A percentile compares a stretch with the other conserved stretches of the same genome.
Conservation (phyloP, 345 rosid species). For the Sonneratia caseolaris region DNA sequence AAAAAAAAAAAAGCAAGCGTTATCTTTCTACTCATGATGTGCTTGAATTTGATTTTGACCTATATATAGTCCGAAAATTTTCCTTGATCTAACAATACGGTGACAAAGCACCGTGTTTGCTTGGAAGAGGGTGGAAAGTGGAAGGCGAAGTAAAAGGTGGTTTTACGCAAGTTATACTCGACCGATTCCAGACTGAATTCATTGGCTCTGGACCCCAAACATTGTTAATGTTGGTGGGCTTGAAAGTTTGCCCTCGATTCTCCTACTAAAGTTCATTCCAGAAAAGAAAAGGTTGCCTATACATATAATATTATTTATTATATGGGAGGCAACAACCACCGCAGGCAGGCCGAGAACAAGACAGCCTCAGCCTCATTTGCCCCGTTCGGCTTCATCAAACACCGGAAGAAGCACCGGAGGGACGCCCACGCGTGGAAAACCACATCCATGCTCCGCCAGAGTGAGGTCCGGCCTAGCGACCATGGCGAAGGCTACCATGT, state of each 20-base stretch:
- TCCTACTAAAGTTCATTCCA: background rate
- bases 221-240: conserved; percentile 3
- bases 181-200: too few relatives aligned
- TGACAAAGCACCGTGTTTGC: too few relatives aligned
- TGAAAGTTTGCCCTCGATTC: background rate
- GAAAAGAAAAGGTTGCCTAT: background rate
- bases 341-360: background rate
- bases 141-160: too few relatives aligned
- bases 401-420: background rate
- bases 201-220: background rate
- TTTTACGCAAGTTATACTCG: too few relatives aligned
- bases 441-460: background rate
- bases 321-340: background rate
- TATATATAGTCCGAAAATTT: too few relatives aligned
- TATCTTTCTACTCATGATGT: too few relatives aligned
- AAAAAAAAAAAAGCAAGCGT: too few relatives aligned
- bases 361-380: background rate
- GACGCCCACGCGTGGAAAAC: background rate
- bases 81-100: too few relatives aligned
- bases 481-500: conserved; percentile 27
- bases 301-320: background rate
- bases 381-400: background rate
- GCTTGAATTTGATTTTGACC: too few relatives aligned
- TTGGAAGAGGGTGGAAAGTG: too few relatives aligned
- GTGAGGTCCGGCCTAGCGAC: conserved; percentile 26